These are phyloP conservation scores for Boletus tylopilopsis DNA, from an alignment of 768 basidiomycete species.

Conservation along the genomic window DNA sequence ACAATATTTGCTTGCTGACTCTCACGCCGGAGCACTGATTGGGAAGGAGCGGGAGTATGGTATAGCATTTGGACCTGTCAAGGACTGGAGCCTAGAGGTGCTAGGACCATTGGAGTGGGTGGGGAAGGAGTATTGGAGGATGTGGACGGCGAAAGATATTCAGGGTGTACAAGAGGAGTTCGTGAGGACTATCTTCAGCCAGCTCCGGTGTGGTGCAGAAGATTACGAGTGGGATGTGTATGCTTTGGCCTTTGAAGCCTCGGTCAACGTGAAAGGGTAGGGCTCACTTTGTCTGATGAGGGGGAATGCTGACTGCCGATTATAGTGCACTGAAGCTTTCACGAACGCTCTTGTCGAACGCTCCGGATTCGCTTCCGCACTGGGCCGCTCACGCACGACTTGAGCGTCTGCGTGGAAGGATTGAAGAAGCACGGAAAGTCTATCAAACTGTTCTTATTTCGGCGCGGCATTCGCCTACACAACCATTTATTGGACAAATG, in stretches of 20 bases:
- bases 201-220: constrained; percentile 45
- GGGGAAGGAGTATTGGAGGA: constrained; percentile 30
- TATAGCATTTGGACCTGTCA: constrained; percentile 64
- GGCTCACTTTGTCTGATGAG: constrained; percentile 18
- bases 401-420: constrained; percentile 59
- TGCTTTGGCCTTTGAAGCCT: constrained; percentile 65
- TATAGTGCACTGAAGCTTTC: constrained; percentile 68
- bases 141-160: constrained; percentile 51
- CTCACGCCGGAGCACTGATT: constrained; percentile 61
- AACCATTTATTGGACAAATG: constrained; percentile 40
- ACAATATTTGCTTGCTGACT: constrained; percentile 45
- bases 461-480: constrained; percentile 35
- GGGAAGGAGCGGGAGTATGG: constrained; percentile 62
- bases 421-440: constrained; percentile 71
- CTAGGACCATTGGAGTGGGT: constrained; percentile 53
- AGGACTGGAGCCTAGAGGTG: constrained; percentile 56
- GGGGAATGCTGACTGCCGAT: constrained; percentile 10
- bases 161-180: constrained; percentile 46
- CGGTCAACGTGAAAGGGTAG: constrained; percentile 52
- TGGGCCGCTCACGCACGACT: constrained; percentile 80
- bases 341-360: constrained; percentile 52
- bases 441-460: constrained; percentile 64
- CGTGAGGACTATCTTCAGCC: constrained; percentile 56
- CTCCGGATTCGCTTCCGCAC: constrained; percentile 53
- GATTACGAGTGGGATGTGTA: constrained; percentile 66